These are phyloP conservation scores for Scheffersomyces stipitis DNA, from an alignment of 805 yeast genomes.

Conservation along the genomic window DNA sequence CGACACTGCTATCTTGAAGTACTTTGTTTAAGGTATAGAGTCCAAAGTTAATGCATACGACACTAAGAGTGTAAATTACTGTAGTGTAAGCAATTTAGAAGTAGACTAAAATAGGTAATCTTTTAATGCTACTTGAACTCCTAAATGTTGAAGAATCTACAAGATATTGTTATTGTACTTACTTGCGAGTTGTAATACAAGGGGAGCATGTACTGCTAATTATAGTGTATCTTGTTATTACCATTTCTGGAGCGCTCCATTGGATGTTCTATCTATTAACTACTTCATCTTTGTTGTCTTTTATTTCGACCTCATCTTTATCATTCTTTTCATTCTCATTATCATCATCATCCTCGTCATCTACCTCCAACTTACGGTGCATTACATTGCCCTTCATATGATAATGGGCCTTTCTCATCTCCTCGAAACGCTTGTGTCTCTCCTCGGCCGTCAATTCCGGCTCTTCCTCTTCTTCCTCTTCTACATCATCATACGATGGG, in stretches of 20 bases:
- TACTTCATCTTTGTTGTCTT: conserved; percentile 1
- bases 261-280: conserved; percentile 1
- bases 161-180: too few relatives aligned
- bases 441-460: conserved; percentile 51
- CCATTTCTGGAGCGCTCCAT: too few relatives aligned
- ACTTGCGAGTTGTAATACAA: too few relatives aligned
- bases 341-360: conserved; percentile 29
- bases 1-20: conserved; percentile 52
- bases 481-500: conserved; percentile 32
- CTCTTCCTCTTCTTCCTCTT: conserved; percentile 38
- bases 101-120: neutral
- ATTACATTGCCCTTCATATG: conserved; percentile 55
- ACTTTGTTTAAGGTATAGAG: conserved; percentile 31
- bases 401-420: conserved; percentile 77
- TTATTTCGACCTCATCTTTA: neutral
- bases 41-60: neutral
- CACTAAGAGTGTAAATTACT: neutral
- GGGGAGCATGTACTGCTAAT: too few relatives aligned
- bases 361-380: conserved; percentile 25
- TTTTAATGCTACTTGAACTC: too few relatives aligned
- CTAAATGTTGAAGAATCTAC: too few relatives aligned
- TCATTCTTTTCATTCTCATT: conserved; percentile 11
- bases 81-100: neutral
- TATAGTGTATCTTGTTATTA: too few relatives aligned
- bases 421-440: conserved; percentile 69